phyloP scores from a whole-genome alignment of 2,329 filamentous ascomycete species.

The Trichoderma afroharzianum region DNA sequence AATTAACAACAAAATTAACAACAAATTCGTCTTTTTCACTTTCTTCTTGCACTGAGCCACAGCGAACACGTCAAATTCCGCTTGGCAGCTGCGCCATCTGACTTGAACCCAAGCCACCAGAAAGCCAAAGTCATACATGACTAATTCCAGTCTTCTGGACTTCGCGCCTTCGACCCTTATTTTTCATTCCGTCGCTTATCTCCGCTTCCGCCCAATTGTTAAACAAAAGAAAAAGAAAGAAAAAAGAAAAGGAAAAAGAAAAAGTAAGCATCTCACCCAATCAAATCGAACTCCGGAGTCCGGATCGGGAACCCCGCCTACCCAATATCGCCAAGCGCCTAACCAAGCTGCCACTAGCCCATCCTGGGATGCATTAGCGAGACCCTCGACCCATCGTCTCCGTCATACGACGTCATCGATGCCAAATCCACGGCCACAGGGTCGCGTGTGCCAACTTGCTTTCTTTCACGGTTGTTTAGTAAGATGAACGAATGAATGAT shows the following conservation, averaged over 20 bases:
- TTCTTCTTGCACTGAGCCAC: not conserved
- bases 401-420: slow-evolving; percentile 17
- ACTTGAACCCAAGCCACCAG: not conserved
- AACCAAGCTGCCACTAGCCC: not conserved
- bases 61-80: not conserved
- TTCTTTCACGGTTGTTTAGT: not conserved
- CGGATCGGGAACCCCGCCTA: slow-evolving; percentile 11
- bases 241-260: not conserved
- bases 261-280: not conserved
- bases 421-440: not conserved
- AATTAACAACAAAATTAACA: not conserved
- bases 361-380: not conserved
- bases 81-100: not conserved
- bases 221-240: not conserved
- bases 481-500: not conserved
- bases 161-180: not conserved
- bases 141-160: not conserved
- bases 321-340: not conserved
- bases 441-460: not conserved
- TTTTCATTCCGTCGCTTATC: not conserved
- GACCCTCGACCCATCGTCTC: not conserved
- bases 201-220: not conserved
- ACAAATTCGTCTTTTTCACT: not conserved
- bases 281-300: not conserved
- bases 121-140: not conserved